Evolutionary conservation across 768 basidiomycete species (phyloP).

Genomic region (Tephrocybe sp.): DNA sequence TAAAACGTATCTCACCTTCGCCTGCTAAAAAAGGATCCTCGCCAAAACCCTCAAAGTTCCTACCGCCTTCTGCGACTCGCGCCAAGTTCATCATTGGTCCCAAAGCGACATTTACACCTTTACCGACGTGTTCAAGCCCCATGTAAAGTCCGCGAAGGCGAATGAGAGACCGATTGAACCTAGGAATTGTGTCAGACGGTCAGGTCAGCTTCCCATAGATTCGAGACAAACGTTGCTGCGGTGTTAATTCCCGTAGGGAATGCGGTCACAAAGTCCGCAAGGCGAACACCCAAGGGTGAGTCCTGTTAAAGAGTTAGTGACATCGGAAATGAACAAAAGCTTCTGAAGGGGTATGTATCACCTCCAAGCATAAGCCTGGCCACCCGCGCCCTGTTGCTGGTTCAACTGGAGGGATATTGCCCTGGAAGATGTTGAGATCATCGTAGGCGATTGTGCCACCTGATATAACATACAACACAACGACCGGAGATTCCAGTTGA

Average conservation of each 20-base stretch:
- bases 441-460: background rate
- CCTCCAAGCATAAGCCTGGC: slow-evolving; percentile 56
- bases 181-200: background rate
- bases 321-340: too few relatives aligned
- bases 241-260: slow-evolving; percentile 69
- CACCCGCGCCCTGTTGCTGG: slow-evolving; percentile 26
- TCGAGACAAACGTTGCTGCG: slow-evolving; percentile 54
- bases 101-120: slow-evolving; percentile 73
- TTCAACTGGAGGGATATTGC: slow-evolving; percentile 44
- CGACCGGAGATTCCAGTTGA: slow-evolving; percentile 37
- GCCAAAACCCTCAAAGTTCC: slow-evolving; percentile 84
- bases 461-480: slow-evolving; percentile 38
- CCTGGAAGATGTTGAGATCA: slow-evolving; percentile 10
- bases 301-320: too few relatives aligned
- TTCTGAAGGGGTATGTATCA: slow-evolving; percentile 10
- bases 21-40: slow-evolving; percentile 75
- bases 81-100: slow-evolving; percentile 74
- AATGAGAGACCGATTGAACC: slow-evolving; percentile 52
- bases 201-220: background rate
- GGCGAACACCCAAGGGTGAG: slow-evolving; percentile 64
- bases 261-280: slow-evolving; percentile 54
- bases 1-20: slow-evolving; percentile 30
- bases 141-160: slow-evolving; percentile 67
- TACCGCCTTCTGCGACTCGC: slow-evolving; percentile 59
- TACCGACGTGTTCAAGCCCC: slow-evolving; percentile 69